Conservation (phyloP, 495 filamentous ascomycete species). For the Xylaria longipes region DNA sequence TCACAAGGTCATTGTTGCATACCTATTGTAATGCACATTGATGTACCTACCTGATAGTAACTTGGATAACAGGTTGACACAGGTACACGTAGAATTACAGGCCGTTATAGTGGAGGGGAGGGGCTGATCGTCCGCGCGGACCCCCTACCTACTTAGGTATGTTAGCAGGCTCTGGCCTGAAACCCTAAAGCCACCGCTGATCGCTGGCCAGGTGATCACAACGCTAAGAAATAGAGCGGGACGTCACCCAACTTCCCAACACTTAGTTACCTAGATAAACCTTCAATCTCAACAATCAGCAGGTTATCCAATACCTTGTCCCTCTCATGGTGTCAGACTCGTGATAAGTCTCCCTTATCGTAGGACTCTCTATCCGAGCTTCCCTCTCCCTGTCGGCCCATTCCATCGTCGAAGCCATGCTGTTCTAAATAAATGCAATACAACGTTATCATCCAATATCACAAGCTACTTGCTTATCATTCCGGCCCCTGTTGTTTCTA, state of each 20-base stretch:
- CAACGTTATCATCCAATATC: slow-evolving; percentile 1
- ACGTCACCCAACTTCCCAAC: background rate
- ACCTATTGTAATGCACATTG: too few species aligned
- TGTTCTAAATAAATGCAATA: background rate
- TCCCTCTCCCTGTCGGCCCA: background rate
- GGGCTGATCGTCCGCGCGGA: background rate
- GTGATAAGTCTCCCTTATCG: background rate
- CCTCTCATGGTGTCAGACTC: background rate
- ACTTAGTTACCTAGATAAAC: too few species aligned
- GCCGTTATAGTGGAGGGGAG: background rate
- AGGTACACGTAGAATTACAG: background rate
- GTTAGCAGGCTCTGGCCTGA: background rate
- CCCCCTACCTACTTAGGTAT: too few species aligned
- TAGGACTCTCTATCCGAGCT: background rate
- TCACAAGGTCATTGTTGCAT: background rate
- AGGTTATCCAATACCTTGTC: background rate
- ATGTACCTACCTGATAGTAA: too few species aligned
- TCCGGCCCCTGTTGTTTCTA: slow-evolving; percentile 6
- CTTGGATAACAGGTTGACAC: background rate
- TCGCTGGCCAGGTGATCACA: slow-evolving; percentile 1
- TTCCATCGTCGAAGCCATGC: background rate
- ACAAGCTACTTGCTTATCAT: slow-evolving; percentile 20
- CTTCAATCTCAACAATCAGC: background rate
- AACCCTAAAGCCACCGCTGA: background rate
- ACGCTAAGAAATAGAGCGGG: background rate